Evolutionary conservation across 1,284 basidiomycete species (phyloP).

Genomic region (Apiotrichum laibachii): DNA sequence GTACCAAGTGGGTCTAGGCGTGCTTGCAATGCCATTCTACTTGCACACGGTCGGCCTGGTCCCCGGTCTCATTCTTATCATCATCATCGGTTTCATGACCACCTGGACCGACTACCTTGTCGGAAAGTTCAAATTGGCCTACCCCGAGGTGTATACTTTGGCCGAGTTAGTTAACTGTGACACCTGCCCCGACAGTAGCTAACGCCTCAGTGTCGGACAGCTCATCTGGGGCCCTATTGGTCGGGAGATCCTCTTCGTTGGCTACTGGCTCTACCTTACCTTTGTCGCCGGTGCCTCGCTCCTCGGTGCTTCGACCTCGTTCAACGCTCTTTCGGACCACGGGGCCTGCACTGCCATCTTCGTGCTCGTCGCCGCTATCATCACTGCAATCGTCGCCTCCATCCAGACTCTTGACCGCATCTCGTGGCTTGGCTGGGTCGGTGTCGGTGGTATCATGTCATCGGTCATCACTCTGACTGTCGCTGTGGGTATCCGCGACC

Average conservation of each 20-base stretch:
- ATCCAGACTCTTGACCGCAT: slow-evolving; percentile 40
- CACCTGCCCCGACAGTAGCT: not conserved
- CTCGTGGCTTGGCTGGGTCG: slow-evolving; percentile 42
- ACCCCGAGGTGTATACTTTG: slow-evolving; percentile 23
- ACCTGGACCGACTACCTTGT: slow-evolving; percentile 27
- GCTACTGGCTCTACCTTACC: slow-evolving; percentile 21
- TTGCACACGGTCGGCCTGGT: slow-evolving; percentile 32
- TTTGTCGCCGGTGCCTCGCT: slow-evolving; percentile 30
- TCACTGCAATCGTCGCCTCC: slow-evolving; percentile 29
- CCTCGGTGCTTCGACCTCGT: slow-evolving; percentile 28
- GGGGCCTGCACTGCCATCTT: slow-evolving; percentile 38
- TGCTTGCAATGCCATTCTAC: slow-evolving; percentile 35
- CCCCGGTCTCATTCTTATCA: slow-evolving; percentile 35
- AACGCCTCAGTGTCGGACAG: slow-evolving; percentile 16
- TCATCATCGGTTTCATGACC: slow-evolving; percentile 30
- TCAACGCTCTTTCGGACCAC: slow-evolving; percentile 38
- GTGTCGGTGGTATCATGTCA: slow-evolving; percentile 26
- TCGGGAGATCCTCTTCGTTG: slow-evolving; percentile 29
- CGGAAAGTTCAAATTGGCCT: slow-evolving; percentile 23
- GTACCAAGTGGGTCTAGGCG: slow-evolving; percentile 44
- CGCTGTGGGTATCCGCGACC: slow-evolving; percentile 40
- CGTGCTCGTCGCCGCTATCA: slow-evolving; percentile 30
- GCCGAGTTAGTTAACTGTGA: slow-evolving; percentile 15
- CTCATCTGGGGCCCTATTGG: slow-evolving; percentile 26
- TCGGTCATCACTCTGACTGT: slow-evolving; percentile 39